A percentile compares a stretch with the other conserved stretches of the same genome.
Evolutionary conservation across 306 rosid genomes (phyloP).

Genomic region (Oxytropis ochrocephala): DNA sequence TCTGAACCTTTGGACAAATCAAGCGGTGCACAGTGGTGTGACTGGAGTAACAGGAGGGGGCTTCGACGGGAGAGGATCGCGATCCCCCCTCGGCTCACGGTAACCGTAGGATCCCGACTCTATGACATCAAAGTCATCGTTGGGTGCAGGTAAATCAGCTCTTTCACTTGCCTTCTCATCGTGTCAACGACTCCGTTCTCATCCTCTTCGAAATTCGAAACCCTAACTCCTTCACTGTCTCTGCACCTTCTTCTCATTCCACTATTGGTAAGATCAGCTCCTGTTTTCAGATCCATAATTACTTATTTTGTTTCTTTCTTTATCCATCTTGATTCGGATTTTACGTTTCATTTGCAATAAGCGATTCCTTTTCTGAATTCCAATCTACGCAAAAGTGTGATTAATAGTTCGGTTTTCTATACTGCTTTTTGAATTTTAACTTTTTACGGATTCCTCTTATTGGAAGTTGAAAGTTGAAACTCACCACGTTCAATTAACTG

Average conservation of each 20-base stretch:
- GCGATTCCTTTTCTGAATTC: not conserved
- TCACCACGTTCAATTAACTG: constrained; percentile 9
- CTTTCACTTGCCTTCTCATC: no score
- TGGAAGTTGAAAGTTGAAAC: not conserved
- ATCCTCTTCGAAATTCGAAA: constrained; percentile 30
- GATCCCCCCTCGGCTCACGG: not conserved
- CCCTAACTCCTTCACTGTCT: constrained; percentile 40
- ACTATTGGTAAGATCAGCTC: constrained; percentile 31
- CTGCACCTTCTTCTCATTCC: not conserved
- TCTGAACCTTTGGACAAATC: no score
- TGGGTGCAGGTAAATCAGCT: not conserved
- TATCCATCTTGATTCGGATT: not conserved
- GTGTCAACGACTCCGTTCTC: constrained; percentile 19
- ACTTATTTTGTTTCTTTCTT: not conserved
- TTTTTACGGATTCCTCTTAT: not conserved
- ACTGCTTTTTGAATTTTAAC: not conserved
- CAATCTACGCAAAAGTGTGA: not conserved
- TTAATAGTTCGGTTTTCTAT: not conserved
- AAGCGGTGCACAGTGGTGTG: no score
- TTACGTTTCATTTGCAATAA: not conserved
- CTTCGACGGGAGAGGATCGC: no score
- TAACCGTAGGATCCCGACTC: constrained; percentile 20
- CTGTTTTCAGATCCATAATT: constrained; percentile 27
- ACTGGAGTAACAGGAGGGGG: no score
- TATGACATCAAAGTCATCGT: not conserved